Percentiles rank a stretch among this genome's conserved stretches.
Conservation (phyloP, 2,329 filamentous ascomycete genomes). For the Ophiosphaerella korrae region DNA sequence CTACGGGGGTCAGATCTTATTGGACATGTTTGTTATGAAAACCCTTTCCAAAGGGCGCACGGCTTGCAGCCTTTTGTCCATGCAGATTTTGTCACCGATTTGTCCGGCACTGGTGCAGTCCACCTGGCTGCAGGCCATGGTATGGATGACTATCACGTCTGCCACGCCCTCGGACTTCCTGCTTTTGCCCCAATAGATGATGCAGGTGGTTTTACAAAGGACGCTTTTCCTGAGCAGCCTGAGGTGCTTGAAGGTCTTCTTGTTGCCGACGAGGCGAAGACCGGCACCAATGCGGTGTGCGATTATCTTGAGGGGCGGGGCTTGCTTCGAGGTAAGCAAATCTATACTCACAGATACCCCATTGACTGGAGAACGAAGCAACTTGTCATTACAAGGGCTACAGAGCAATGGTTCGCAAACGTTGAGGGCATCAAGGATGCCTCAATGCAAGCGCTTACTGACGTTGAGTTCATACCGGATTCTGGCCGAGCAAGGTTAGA, state of each 20-base stretch:
- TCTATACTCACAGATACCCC: conserved; percentile 88
- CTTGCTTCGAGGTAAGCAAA: conserved; percentile 71
- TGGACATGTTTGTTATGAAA: conserved; percentile 67
- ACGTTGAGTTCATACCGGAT: conserved; percentile 79
- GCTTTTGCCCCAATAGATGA: conserved; percentile 85
- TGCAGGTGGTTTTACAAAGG: conserved; percentile 77
- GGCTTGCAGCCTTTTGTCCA: conserved; percentile 74
- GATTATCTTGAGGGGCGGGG: conserved; percentile 61
- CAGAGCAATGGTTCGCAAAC: conserved; percentile 97
- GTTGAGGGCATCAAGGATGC: conserved; percentile 79
- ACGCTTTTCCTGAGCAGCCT: conserved; percentile 75
- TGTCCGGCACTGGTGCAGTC: conserved; percentile 93
- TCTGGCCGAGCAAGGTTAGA: conserved; percentile 75
- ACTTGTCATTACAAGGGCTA: conserved; percentile 88
- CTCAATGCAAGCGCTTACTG: conserved; percentile 70
- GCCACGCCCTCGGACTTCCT: conserved; percentile 69
- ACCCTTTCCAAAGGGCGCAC: conserved; percentile 67
- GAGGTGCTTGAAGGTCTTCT: conserved; percentile 70
- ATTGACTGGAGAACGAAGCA: conserved; percentile 97
- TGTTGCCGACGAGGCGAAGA: conserved; percentile 69
- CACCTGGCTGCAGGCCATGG: conserved; percentile 94
- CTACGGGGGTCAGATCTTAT: conserved; percentile 70
- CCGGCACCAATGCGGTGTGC: conserved; percentile 65
- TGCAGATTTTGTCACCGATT: conserved; percentile 85
- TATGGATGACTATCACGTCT: conserved; percentile 92